Evolutionary conservation across 305 asterid genomes (phyloP).

Genomic region (Fraxinus sp.): DNA sequence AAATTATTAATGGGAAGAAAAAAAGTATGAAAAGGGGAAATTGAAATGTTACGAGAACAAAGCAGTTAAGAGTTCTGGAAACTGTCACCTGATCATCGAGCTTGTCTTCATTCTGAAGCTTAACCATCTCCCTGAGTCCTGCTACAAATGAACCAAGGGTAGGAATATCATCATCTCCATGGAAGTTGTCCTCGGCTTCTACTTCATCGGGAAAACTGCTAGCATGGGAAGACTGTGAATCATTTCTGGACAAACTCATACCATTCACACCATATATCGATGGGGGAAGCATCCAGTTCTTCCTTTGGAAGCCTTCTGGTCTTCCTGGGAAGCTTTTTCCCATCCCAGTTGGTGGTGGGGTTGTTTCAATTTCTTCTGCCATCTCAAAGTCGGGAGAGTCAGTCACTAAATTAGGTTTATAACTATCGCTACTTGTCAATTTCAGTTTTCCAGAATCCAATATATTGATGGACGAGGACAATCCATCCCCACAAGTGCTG

Average conservation of each 20-base stretch:
- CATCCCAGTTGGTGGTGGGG: slow-evolving; percentile 67
- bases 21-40: background rate
- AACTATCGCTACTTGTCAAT: slow-evolving; percentile 56
- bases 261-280: slow-evolving; percentile 51
- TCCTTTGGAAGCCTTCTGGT: slow-evolving; percentile 57
- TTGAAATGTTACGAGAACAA: background rate
- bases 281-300: slow-evolving; percentile 83
- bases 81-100: slow-evolving; percentile 45
- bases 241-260: slow-evolving; percentile 46
- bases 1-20: background rate
- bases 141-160: slow-evolving; percentile 86
- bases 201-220: slow-evolving; percentile 55
- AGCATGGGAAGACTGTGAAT: slow-evolving; percentile 65
- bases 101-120: slow-evolving; percentile 50
- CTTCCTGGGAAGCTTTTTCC: slow-evolving; percentile 59
- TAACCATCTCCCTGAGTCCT: slow-evolving; percentile 84
- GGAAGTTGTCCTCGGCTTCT: slow-evolving; percentile 35
- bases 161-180: slow-evolving; percentile 75
- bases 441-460: slow-evolving; percentile 46
- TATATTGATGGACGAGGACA: slow-evolving; percentile 26
- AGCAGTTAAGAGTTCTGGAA: slow-evolving; percentile 13
- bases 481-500: slow-evolving; percentile 39
- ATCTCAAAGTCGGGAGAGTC: slow-evolving; percentile 42
- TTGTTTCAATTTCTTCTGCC: slow-evolving; percentile 52
- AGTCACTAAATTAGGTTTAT: slow-evolving; percentile 51